Conservation (phyloP, 108 stramenopile species). For the Skeletonema potamos region DNA sequence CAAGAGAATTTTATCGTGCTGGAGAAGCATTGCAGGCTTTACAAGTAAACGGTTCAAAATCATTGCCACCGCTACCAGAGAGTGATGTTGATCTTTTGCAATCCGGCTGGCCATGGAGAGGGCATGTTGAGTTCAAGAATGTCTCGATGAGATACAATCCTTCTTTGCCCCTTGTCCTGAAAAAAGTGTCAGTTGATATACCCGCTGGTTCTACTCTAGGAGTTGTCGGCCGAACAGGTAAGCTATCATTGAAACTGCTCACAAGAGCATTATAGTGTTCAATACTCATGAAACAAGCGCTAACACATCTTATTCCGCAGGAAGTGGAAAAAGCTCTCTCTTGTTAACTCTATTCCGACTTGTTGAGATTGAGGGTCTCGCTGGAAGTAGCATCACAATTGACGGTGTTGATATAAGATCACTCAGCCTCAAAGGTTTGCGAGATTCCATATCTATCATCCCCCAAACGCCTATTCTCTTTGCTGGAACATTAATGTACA, state of each 20-base stretch:
- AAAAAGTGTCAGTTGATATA: conserved; percentile 52
- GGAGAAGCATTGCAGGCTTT: conserved; percentile 47
- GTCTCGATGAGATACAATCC: conserved; percentile 79
- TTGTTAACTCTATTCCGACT: conserved; percentile 89
- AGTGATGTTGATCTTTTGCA: conserved; percentile 65
- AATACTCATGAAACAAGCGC: background rate
- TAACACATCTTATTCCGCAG: conserved; percentile 17
- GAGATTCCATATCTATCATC: conserved; percentile 84
- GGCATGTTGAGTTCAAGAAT: conserved; percentile 62
- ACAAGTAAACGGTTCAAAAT: background rate
- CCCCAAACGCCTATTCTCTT: conserved; percentile 97
- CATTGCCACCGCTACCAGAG: conserved; percentile 39
- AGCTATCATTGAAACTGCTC: background rate
- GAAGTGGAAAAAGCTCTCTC: conserved; percentile 85
- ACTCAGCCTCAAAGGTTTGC: conserved; percentile 75
- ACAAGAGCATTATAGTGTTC: background rate
- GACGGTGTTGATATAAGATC: conserved; percentile 91
- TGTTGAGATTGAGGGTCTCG: conserved; percentile 65
- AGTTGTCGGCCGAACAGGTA: conserved; percentile 70
- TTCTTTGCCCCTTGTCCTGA: conserved; percentile 61
- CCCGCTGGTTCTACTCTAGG: conserved; percentile 72
- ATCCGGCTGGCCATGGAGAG: conserved; percentile 84
- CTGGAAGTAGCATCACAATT: conserved; percentile 73
- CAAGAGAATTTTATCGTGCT: conserved; percentile 19
- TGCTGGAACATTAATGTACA: conserved; percentile 82